Base-by-base conservation (phyloP, 179 eudicot species). In the Beta macrorhiza region DNA sequence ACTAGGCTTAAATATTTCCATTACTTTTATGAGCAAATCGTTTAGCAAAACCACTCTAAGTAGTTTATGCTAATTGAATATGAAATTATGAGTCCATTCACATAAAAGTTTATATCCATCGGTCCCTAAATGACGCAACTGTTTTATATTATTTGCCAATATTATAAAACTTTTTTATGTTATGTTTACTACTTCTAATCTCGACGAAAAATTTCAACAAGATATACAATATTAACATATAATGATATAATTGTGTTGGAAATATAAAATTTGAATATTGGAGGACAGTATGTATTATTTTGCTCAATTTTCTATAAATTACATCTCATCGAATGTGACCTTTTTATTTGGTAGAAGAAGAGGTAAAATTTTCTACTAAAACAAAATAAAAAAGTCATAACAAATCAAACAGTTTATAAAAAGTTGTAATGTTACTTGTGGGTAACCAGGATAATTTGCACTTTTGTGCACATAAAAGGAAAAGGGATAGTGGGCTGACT, bases 401-500 rank as follows among this genome's bases (percentile, higher is more conserved):
- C 11, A 11, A 72, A 22, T n/a, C 53, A 72, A 49, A 49, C 55
- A 2, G 7, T 42, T 6, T 45, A 56, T 10, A 72, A 49, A 49
- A 49, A 49, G 53, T 3, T 70, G 47, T 72, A 15, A 12, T n/a
- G 49, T 74, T 25, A 74, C 64, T 74, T 74, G 77, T 74, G 77
- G 77, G 64, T 56, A 55, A 55, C 22, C 14, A 56, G 17, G 59
- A 12, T 17, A 56, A 57, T 14, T n/a, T 72, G 61, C 15, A 53
- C 53, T 78, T 67, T 59, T n/a, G 49, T 58, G 67, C 29, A n/a
- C 68, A 80, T 51, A 71, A 16, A 0, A 19, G 53, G 53, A 71
- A 9, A 17, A 42, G 49, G 25, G 37, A 11, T 78, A 76, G 67
- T 82, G 80, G 77, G 76, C 15, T 82, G 85, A 85, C 78, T 84